These are phyloP conservation scores for Senecio squalidus DNA, from an alignment of 140 eudicot species.

Conservation along the genomic window DNA sequence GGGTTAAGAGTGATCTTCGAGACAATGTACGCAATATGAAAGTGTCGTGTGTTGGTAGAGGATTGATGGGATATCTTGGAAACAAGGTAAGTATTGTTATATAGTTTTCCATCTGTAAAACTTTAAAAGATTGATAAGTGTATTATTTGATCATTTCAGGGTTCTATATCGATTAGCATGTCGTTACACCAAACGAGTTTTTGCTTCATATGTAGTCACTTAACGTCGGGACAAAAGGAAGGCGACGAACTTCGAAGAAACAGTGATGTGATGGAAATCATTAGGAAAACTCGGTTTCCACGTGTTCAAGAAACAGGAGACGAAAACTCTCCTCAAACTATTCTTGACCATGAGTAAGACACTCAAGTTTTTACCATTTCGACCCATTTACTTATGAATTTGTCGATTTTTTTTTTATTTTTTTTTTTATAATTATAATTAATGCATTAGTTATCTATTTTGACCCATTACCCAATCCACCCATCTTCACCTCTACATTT, in stretches of 20 bases:
- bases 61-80: slow-evolving; percentile 97
- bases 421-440: too few relatives aligned
- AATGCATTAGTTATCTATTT: background rate
- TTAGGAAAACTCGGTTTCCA: slow-evolving; percentile 81
- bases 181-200: slow-evolving; percentile 88
- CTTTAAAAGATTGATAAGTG: too few relatives aligned
- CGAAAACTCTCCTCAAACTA: slow-evolving; percentile 68
- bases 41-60: slow-evolving; percentile 95
- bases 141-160: slow-evolving; percentile 44
- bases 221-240: slow-evolving; percentile 84
- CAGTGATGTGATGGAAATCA: slow-evolving; percentile 78
- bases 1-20: slow-evolving; percentile 79
- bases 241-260: slow-evolving; percentile 88
- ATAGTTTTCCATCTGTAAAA: background rate
- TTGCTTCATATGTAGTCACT: slow-evolving; percentile 90
- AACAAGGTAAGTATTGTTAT: slow-evolving; percentile 54
- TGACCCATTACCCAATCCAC: background rate
- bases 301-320: slow-evolving; percentile 49
- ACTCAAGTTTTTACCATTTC: background rate
- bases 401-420: too few relatives aligned
- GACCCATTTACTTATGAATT: background rate
- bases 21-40: slow-evolving; percentile 67
- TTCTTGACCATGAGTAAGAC: slow-evolving; percentile 85
- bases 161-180: slow-evolving; percentile 88
- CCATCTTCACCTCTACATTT: background rate